Percentiles rank a stretch among this genome's conserved stretches.
Conservation (phyloP, 164 flowering plant genomes). For the Vitis rotundifolia region DNA sequence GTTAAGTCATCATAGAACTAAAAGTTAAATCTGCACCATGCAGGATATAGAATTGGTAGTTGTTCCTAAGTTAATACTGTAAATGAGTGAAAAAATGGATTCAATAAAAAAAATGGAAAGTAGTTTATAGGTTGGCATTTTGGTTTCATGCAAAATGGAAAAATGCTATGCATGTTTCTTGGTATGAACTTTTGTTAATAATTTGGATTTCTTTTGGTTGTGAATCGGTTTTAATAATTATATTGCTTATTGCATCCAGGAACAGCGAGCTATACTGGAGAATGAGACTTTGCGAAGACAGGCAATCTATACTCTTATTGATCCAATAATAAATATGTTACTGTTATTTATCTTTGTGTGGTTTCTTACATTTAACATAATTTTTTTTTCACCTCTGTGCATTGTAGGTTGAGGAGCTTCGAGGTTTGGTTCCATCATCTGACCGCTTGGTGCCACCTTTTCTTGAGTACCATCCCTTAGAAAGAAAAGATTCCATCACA, state of each 20-base stretch:
- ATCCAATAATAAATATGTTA: not conserved
- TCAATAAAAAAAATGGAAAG: too few species aligned
- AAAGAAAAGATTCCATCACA: constrained; percentile 25
- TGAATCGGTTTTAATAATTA: not conserved
- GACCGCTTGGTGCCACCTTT: constrained; percentile 31
- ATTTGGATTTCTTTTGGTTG: not conserved
- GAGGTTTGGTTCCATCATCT: constrained; percentile 34
- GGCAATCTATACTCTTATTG: constrained; percentile 27
- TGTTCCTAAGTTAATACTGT: not conserved
- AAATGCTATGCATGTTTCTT: not conserved
- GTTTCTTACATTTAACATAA: constrained; percentile 2
- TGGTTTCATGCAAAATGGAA: not conserved
- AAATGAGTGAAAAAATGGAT: too few species aligned
- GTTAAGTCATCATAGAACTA: too few species aligned
- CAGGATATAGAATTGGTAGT: not conserved
- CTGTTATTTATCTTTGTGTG: not conserved
- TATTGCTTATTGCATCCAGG: constrained; percentile 35
- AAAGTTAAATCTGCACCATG: not conserved
- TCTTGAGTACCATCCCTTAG: constrained; percentile 39
- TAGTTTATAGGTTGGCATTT: not conserved
- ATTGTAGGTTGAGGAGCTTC: constrained; percentile 69
- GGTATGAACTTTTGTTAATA: not conserved
- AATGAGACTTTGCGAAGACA: constrained; percentile 73
- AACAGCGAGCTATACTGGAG: constrained; percentile 62
- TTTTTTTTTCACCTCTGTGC: not conserved